phyloP scores from a whole-genome alignment of 1,284 basidiomycete species.

The Microbotryomycetes sp. region DNA sequence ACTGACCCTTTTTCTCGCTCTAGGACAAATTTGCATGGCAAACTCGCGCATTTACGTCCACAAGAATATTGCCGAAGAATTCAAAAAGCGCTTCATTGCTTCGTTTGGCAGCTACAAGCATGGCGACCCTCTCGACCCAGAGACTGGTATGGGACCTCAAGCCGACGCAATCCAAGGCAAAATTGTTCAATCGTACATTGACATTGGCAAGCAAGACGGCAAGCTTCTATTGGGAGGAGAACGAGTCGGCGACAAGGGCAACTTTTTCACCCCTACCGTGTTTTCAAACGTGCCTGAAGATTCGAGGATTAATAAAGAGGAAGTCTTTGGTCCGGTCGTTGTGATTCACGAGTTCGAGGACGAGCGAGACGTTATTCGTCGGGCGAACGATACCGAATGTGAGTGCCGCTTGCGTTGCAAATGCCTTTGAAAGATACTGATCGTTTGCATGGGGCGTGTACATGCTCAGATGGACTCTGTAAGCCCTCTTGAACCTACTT shows the following conservation, averaged over 20 bases:
- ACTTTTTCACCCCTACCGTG: constrained; percentile 28
- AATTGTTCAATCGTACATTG: constrained; percentile 19
- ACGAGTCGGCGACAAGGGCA: constrained; percentile 10
- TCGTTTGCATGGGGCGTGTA: too few relatives aligned
- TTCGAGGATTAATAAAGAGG: constrained; percentile 20
- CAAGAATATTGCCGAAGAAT: constrained; percentile 12
- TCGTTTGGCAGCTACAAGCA: constrained; percentile 7
- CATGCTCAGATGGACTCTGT: constrained; percentile 8
- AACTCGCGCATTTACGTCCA: constrained; percentile 23
- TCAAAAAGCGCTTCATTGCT: constrained; percentile 2
- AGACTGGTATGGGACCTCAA: constrained; percentile 18
- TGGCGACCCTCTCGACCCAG: constrained; percentile 14
- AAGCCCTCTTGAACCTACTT: background rate
- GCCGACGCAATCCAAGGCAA: constrained; percentile 30
- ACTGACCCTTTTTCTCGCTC: background rate
- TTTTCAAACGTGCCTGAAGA: constrained; percentile 20
- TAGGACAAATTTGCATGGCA: constrained; percentile 15
- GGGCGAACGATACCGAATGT: constrained; percentile 27
- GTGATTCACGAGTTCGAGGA: constrained; percentile 19
- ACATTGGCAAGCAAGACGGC: constrained; percentile 13
- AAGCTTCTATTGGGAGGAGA: constrained; percentile 11
- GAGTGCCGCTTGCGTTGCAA: too few relatives aligned
- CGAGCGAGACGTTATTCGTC: constrained; percentile 20
- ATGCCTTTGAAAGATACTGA: too few relatives aligned
- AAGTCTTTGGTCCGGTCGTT: constrained; percentile 30